A percentile compares a stretch with the other conserved stretches of the same genome.
Conservation (phyloP, 2,329 filamentous ascomycete species). For the Alternaria ventricosa region DNA sequence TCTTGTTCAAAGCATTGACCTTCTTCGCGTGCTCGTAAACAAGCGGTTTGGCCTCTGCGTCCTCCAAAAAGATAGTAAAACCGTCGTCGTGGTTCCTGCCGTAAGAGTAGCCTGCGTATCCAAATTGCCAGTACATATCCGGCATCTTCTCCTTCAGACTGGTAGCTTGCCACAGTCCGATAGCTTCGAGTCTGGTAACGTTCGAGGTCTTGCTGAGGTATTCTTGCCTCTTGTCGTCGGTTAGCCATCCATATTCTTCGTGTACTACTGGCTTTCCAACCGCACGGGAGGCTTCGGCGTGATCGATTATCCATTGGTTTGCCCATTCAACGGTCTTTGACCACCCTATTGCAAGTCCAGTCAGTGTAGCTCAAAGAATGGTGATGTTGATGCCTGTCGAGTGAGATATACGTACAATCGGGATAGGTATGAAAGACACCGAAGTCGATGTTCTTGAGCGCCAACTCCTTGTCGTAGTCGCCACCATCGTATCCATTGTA, state of each 20-base stretch:
- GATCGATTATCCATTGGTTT: conserved; percentile 62
- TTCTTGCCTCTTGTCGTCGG: conserved; percentile 56
- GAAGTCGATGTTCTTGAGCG: conserved; percentile 60
- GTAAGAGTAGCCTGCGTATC: conserved; percentile 59
- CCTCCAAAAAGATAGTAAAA: conserved; percentile 63
- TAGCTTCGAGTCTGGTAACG: conserved; percentile 54
- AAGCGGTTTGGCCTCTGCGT: conserved; percentile 9
- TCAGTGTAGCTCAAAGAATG: neutral
- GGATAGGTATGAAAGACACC: conserved; percentile 64
- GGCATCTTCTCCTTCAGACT: conserved; percentile 56
- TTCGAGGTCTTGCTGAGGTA: conserved; percentile 55
- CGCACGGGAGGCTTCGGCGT: conserved; percentile 53
- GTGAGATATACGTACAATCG: conserved; percentile 45
- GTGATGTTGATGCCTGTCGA: neutral
- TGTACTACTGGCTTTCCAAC: conserved; percentile 62
- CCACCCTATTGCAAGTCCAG: neutral
- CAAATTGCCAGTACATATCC: conserved; percentile 65
- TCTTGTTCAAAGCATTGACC: neutral
- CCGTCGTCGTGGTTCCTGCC: conserved; percentile 63
- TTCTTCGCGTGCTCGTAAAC: neutral
- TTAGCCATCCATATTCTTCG: conserved; percentile 64
- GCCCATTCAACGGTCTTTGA: conserved; percentile 58
- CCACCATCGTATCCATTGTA: conserved; percentile 57
- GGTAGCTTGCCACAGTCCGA: conserved; percentile 60
- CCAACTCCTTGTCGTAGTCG: conserved; percentile 61